phyloP scores from a whole-genome alignment of 306 rosid species.

The Trifolium dubium region DNA sequence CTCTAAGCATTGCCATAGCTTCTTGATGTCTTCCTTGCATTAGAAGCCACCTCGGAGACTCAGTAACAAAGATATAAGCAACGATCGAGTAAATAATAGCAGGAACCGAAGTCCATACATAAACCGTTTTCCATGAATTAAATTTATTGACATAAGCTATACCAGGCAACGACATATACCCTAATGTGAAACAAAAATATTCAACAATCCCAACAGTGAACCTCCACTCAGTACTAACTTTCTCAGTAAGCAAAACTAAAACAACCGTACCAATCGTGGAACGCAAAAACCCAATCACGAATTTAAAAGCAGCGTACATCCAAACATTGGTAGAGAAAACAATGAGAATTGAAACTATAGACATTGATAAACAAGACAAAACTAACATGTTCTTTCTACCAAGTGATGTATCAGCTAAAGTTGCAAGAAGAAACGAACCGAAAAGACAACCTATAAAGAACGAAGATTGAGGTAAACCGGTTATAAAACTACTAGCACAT shows the following conservation, averaged over 20 bases:
- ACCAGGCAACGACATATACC: constrained; percentile 42
- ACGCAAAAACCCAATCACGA: constrained; percentile 42
- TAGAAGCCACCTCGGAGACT: constrained; percentile 51
- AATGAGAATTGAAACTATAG: constrained; percentile 13
- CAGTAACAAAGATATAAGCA: constrained; percentile 26
- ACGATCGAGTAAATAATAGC: constrained; percentile 31
- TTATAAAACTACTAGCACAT: constrained; percentile 46
- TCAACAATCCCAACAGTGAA: constrained; percentile 35
- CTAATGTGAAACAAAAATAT: constrained; percentile 38
- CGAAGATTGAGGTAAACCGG: constrained; percentile 45
- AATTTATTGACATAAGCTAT: constrained; percentile 43
- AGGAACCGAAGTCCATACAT: constrained; percentile 43
- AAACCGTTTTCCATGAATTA: constrained; percentile 43
- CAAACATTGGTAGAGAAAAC: constrained; percentile 42
- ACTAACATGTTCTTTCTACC: constrained; percentile 54
- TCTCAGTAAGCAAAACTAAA: constrained; percentile 34
- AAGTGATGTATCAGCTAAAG: constrained; percentile 50
- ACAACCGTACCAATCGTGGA: constrained; percentile 24
- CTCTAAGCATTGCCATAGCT: constrained; percentile 33
- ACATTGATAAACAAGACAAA: constrained; percentile 42
- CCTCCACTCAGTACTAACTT: constrained; percentile 44
- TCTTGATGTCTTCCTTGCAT: constrained; percentile 38
- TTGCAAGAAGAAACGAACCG: constrained; percentile 47
- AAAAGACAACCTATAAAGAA: constrained; percentile 48
- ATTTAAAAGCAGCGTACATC: constrained; percentile 47